These are phyloP conservation scores for Aspergillus clavatus DNA, from an alignment of 2,329 filamentous ascomycete genomes.

Conservation along the genomic window DNA sequence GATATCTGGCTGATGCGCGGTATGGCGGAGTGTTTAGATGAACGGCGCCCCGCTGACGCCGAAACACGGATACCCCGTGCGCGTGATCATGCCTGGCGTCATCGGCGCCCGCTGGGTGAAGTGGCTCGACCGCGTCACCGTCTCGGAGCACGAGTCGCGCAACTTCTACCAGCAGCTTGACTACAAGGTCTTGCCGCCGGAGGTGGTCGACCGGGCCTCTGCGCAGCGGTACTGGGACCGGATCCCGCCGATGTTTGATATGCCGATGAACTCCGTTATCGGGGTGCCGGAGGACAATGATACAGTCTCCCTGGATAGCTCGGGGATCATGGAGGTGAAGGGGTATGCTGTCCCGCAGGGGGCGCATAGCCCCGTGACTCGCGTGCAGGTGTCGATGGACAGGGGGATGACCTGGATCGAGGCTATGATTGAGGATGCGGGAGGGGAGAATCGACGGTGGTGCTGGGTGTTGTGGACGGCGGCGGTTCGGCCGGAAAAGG, in stretches of 20 bases:
- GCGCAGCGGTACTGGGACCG: slow-evolving; percentile 51
- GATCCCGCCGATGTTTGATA: slow-evolving; percentile 50
- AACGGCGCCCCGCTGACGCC: slow-evolving; percentile 45
- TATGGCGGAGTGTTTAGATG: slow-evolving; percentile 33
- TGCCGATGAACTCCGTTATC: slow-evolving; percentile 55
- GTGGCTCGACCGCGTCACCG: slow-evolving; percentile 52
- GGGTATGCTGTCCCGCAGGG: slow-evolving; percentile 56
- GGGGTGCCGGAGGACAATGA: slow-evolving; percentile 44
- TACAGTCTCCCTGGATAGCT: slow-evolving; percentile 36
- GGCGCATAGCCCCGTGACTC: slow-evolving; percentile 48
- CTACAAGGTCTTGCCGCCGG: slow-evolving; percentile 55
- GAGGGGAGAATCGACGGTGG: slow-evolving; percentile 43
- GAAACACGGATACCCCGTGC: slow-evolving; percentile 51
- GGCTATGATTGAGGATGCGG: slow-evolving; percentile 36
- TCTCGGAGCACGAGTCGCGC: slow-evolving; percentile 47
- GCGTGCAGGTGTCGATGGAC: slow-evolving; percentile 51
- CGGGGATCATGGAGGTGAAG: slow-evolving; percentile 46
- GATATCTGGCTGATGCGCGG: background rate
- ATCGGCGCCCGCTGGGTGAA: slow-evolving; percentile 53
- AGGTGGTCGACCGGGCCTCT: slow-evolving; percentile 45
- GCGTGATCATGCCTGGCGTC: slow-evolving; percentile 50
- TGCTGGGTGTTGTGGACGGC: slow-evolving; percentile 54
- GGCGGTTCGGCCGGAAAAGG: slow-evolving; percentile 39
- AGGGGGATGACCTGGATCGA: slow-evolving; percentile 48
- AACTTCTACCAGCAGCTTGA: slow-evolving; percentile 57